Conservation (phyloP, 768 basidiomycete genomes). For the Tremella mesenterica region DNA sequence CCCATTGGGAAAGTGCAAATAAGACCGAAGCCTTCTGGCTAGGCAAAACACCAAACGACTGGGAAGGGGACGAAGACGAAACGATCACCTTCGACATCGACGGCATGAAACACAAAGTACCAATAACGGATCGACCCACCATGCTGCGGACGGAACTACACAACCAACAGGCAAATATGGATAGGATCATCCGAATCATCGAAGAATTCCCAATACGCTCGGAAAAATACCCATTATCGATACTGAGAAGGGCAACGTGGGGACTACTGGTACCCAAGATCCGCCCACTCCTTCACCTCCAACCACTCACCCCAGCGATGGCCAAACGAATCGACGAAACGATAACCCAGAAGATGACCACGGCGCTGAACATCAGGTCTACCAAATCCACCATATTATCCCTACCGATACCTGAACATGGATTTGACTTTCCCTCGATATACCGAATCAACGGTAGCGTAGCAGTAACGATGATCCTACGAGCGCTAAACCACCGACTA, state of each 20-base stretch:
- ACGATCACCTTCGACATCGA: neutral
- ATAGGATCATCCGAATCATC: slow-evolving; percentile 2
- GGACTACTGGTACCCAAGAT: slow-evolving; percentile 6
- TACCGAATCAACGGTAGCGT: slow-evolving; percentile 12
- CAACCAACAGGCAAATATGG: neutral
- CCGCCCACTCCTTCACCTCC: slow-evolving; percentile 1
- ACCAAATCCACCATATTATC: neutral
- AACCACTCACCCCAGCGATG: neutral
- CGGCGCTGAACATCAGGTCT: neutral
- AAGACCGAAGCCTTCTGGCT: slow-evolving; percentile 12
- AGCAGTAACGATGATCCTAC: slow-evolving; percentile 2
- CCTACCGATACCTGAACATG: slow-evolving; percentile 4
- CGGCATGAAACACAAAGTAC: neutral
- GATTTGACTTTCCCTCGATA: slow-evolving; percentile 14
- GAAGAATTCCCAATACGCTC: slow-evolving; percentile 1
- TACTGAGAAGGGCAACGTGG: slow-evolving; percentile 3
- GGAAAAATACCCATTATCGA: neutral
- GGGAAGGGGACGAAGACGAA: neutral
- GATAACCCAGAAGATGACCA: slow-evolving; percentile 10
- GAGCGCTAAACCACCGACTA: slow-evolving; percentile 13
- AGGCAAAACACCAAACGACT: neutral
- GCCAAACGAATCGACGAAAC: slow-evolving; percentile 4
- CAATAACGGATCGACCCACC: neutral
- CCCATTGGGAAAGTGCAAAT: slow-evolving; percentile 9
- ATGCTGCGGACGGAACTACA: slow-evolving; percentile 1